phyloP scores from a whole-genome alignment of 2,329 filamentous ascomycete species.

The Lithohypha guttulata region DNA sequence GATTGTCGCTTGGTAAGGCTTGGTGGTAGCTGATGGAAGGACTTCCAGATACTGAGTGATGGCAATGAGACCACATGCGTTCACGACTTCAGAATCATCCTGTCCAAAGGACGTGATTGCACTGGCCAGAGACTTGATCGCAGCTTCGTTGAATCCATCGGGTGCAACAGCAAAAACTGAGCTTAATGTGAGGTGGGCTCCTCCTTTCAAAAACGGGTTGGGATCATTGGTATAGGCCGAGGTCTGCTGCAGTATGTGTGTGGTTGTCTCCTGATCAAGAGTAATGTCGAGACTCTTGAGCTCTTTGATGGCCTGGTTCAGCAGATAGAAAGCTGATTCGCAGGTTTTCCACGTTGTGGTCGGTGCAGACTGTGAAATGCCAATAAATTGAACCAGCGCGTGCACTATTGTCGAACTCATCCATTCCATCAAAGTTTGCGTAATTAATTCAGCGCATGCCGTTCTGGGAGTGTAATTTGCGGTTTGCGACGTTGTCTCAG shows the following conservation, averaged over 20 bases:
- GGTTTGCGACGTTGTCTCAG: conserved; percentile 87
- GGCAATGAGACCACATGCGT: conserved; percentile 81
- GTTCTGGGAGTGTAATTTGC: conserved; percentile 93
- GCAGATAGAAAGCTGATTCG: conserved; percentile 73
- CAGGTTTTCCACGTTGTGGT: conserved; percentile 50
- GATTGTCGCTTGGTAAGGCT: conserved; percentile 50
- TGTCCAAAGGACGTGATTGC: conserved; percentile 63
- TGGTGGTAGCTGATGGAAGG: conserved; percentile 40
- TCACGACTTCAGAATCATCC: conserved; percentile 77
- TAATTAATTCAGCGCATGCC: conserved; percentile 80
- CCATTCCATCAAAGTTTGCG: conserved; percentile 81
- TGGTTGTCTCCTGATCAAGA: conserved; percentile 58
- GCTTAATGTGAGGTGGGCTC: conserved; percentile 79
- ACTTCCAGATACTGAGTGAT: conserved; percentile 58
- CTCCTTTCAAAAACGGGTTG: conserved; percentile 68
- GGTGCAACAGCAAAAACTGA: conserved; percentile 61
- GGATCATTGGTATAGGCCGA: conserved; percentile 61
- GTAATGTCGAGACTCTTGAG: conserved; percentile 66
- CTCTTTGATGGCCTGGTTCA: conserved; percentile 74
- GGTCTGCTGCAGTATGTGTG: conserved; percentile 69
- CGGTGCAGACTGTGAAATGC: conserved; percentile 8
- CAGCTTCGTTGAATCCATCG: conserved; percentile 37
- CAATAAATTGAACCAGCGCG: conserved; percentile 67
- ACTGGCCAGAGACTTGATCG: conserved; percentile 39
- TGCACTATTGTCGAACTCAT: conserved; percentile 64